Evolutionary conservation across 495 filamentous ascomycete species (phyloP).

Genomic region (Penicillium odoratum): DNA sequence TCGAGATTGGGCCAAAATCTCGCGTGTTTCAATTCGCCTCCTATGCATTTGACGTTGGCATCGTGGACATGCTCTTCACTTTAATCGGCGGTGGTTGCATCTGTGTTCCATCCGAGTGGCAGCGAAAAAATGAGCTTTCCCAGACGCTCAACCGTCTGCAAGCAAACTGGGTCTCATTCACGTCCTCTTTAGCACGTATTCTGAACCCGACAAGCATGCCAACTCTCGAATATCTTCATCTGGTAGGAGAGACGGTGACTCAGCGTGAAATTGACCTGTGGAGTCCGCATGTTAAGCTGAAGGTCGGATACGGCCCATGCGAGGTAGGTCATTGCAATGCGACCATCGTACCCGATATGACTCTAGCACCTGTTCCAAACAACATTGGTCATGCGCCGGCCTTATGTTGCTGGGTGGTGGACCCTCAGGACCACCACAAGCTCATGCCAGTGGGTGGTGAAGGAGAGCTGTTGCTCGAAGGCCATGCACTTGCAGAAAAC

Average conservation of each 20-base stretch:
- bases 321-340: no score
- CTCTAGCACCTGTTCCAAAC: conserved; percentile 6
- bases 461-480: conserved; percentile 30
- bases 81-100: conserved; percentile 30
- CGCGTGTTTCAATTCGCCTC: conserved; percentile 60
- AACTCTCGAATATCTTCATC: no score
- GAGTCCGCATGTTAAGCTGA: no score
- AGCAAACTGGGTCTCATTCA: neutral
- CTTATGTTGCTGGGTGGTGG: conserved; percentile 32
- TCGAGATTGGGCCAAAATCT: no score
- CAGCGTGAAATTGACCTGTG: no score
- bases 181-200: neutral
- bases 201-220: no score
- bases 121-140: conserved; percentile 6
- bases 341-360: no score
- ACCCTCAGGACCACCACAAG: conserved; percentile 25
- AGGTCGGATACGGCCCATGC: no score
- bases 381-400: conserved; percentile 30
- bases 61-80: conserved; percentile 16
- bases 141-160: neutral
- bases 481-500: conserved; percentile 25
- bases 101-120: conserved; percentile 38
- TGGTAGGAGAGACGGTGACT: no score
- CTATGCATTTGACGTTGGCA: conserved; percentile 52
- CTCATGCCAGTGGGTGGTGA: conserved; percentile 34